Evolutionary conservation across 1,284 basidiomycete genomes (phyloP).

Genomic region (Papiliotrema laurentii): DNA sequence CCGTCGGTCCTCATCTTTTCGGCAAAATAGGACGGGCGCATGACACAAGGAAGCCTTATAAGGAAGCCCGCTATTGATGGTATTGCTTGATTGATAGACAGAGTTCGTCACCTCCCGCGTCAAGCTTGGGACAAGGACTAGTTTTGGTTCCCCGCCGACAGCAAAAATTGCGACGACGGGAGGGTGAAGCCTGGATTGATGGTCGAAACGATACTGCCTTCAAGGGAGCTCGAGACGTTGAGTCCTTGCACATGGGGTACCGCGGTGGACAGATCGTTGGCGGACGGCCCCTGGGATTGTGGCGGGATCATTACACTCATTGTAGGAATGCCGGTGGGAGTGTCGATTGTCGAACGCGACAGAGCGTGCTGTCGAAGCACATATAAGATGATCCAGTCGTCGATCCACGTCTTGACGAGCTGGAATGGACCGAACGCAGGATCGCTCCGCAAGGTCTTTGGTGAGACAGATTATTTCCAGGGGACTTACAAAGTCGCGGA

Average conservation of each 20-base stretch:
- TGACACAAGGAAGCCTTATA: too few species aligned
- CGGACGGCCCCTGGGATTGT: not conserved
- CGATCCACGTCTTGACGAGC: conserved; percentile 43
- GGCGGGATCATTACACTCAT: conserved; percentile 17
- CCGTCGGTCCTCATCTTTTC: too few species aligned
- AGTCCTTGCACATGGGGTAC: conserved; percentile 6
- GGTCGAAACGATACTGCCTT: not conserved
- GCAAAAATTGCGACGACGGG: not conserved
- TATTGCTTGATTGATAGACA: too few species aligned
- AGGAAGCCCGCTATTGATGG: too few species aligned
- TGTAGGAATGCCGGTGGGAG: not conserved
- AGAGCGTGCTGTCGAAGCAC: conserved; percentile 28
- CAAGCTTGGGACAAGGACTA: too few species aligned
- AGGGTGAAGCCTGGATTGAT: not conserved
- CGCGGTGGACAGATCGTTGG: conserved; percentile 13
- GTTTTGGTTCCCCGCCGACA: not conserved
- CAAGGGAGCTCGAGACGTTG: not conserved
- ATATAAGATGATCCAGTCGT: conserved; percentile 37
- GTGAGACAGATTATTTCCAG: not conserved
- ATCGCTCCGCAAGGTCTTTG: conserved; percentile 33
- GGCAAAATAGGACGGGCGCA: too few species aligned
- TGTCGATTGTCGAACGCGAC: conserved; percentile 7
- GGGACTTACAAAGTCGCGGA: conserved; percentile 33
- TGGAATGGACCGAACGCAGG: conserved; percentile 40
- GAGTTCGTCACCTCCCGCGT: too few species aligned